phyloP scores from a whole-genome alignment of 129 eudicot species.

The Chrysanthemum lavandulifolium region DNA sequence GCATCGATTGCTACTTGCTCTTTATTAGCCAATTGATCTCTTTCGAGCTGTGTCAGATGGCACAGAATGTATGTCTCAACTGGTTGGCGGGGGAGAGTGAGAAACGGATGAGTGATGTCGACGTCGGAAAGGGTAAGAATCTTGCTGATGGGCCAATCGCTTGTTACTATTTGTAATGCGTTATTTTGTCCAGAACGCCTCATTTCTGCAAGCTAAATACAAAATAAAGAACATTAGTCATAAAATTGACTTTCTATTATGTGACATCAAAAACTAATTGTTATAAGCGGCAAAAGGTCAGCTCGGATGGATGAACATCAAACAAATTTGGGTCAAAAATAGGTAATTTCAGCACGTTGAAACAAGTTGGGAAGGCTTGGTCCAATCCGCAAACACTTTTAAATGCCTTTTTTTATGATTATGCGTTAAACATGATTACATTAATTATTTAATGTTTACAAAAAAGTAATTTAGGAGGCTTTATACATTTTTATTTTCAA shows the following conservation, averaged over 20 bases:
- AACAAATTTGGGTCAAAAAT: neutral
- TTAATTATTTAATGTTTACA: neutral
- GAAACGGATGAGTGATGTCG: slow-evolving; percentile 83
- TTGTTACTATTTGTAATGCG: slow-evolving; percentile 43
- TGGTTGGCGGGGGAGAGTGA: slow-evolving; percentile 76
- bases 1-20: slow-evolving; percentile 64
- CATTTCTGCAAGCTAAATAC: slow-evolving; percentile 22
- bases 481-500: neutral
- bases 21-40: slow-evolving; percentile 52
- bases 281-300: neutral
- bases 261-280: neutral
- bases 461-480: neutral
- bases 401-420: too few species aligned
- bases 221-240: slow-evolving; percentile 8
- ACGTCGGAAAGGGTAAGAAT: slow-evolving; percentile 79
- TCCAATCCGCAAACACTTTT: too few species aligned
- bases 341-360: neutral
- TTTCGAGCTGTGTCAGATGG: slow-evolving; percentile 59
- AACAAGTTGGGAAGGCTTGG: neutral
- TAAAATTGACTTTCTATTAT: neutral
- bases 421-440: neutral
- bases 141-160: slow-evolving; percentile 74
- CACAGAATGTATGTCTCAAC: slow-evolving; percentile 62
- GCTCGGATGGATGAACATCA: neutral
- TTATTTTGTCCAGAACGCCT: slow-evolving; percentile 28